These are phyloP conservation scores for Pseudodiploospora longispora DNA, from an alignment of 2,329 filamentous ascomycete species.

Conservation along the genomic window DNA sequence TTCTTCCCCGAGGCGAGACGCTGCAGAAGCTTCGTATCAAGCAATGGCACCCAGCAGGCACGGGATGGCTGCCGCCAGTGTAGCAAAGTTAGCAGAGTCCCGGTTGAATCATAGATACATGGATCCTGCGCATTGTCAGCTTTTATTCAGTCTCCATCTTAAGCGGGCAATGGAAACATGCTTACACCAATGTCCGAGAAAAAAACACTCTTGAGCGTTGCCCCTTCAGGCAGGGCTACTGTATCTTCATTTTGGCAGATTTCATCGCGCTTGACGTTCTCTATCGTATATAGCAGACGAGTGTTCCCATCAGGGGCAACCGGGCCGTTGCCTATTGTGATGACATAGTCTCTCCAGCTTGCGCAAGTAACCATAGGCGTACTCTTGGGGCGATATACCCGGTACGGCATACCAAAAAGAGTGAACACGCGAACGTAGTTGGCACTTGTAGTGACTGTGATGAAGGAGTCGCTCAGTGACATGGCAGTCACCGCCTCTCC, in stretches of 20 bases:
- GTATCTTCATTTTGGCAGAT: slow-evolving; percentile 92
- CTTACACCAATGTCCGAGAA: slow-evolving; percentile 84
- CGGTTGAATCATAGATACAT: slow-evolving; percentile 90
- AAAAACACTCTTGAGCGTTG: slow-evolving; percentile 72
- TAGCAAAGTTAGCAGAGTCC: slow-evolving; percentile 76
- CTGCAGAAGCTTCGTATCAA: slow-evolving; percentile 78
- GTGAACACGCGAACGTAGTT: slow-evolving; percentile 92
- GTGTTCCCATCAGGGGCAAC: slow-evolving; percentile 70
- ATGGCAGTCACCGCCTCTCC: slow-evolving; percentile 85
- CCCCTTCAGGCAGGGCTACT: slow-evolving; percentile 70
- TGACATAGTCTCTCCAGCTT: slow-evolving; percentile 91
- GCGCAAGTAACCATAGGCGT: slow-evolving; percentile 85
- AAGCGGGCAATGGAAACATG: slow-evolving; percentile 9
- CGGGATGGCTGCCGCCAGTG: slow-evolving; percentile 85
- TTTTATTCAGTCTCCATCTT: not conserved
- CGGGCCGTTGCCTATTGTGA: slow-evolving; percentile 89
- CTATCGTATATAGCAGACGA: slow-evolving; percentile 79
- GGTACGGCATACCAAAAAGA: slow-evolving; percentile 80
- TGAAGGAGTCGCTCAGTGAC: slow-evolving; percentile 82
- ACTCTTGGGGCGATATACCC: slow-evolving; percentile 87
- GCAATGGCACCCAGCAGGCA: slow-evolving; percentile 82
- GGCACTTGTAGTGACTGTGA: slow-evolving; percentile 78
- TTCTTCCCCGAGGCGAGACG: slow-evolving; percentile 80
- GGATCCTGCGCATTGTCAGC: slow-evolving; percentile 55
- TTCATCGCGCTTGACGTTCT: slow-evolving; percentile 89